Evolutionary conservation across 1,284 basidiomycete genomes (phyloP), one percentile per base, ranked within the genome.

Genomic region (Fomitopsis palustris): DNA sequence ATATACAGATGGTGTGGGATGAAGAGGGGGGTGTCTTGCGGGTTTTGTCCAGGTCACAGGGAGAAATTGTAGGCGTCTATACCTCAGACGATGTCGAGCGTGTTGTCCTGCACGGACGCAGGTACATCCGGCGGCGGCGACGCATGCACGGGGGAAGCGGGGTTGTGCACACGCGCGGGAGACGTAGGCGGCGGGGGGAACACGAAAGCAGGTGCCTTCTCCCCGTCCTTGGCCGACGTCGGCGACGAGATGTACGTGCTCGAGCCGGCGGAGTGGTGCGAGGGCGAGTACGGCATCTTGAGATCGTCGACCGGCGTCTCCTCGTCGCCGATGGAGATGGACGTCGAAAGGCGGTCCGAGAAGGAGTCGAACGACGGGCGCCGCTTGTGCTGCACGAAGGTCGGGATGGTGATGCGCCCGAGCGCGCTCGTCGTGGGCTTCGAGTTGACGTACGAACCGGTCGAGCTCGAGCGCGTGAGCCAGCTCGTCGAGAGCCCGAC

Each of bases 271-370:
- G 62, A 62, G 23, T 61, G 58, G 14, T 63, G 65, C 6, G 62
- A 61, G 8, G 69, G 66, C 9, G 70, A 70, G 58, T 67, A 68
- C 25, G 64, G 52, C 16, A 45, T 59, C 63, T 67, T 67, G 25
- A 62, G 55, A 41, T 70, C 68, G 43, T 68, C 66, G 35, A 56
- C 42, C 27, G 64, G 65, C 41, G 61, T 39, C n/a, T 61, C 65
- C 54, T 68, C 63, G 35, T 37, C 35, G 43, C 57, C 62, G 42
- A 72, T 60, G 47, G 68, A 69, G 61, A 73, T 68, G 17, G 72
- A 68, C 29, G 66, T 70, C 51, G 72, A 73, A 17, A 73, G 65
- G 56, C 63, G 61, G 65, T 73, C 72, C 33, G 67, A 68, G 62
- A 70, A 69, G 16, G 70, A 72, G 51, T 62, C 54, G 38, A 69